These are phyloP conservation scores for Pyrus communis DNA, from an alignment of 306 rosid genomes.

Conservation along the genomic window DNA sequence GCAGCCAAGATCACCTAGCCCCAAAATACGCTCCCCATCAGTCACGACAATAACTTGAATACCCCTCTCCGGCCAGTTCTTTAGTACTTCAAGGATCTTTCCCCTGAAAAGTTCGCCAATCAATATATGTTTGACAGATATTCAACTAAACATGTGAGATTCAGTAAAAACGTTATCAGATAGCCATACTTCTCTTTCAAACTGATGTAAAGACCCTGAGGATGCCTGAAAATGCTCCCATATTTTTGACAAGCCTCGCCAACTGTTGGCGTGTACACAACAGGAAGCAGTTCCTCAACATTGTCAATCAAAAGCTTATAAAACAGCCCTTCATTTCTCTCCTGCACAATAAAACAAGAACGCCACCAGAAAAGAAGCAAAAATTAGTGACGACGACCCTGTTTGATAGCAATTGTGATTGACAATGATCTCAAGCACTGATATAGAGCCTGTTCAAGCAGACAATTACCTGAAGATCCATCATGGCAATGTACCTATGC, in stretches of 20 bases:
- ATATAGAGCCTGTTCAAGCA: not conserved
- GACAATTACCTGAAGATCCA: slow-evolving; percentile 86
- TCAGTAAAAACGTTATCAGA: not conserved
- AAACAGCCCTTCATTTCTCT: slow-evolving; percentile 88
- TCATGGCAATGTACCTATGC: slow-evolving; percentile 80
- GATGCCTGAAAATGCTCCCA: slow-evolving; percentile 82
- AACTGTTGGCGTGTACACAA: slow-evolving; percentile 93
- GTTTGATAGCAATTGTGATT: not conserved
- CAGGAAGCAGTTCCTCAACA: slow-evolving; percentile 90
- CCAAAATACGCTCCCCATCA: slow-evolving; percentile 95
- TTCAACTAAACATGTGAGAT: not conserved
- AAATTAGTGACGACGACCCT: not conserved
- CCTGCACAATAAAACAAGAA: slow-evolving; percentile 36
- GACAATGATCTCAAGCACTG: not conserved
- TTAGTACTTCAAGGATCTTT: slow-evolving; percentile 81
- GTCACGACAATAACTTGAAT: slow-evolving; percentile 95
- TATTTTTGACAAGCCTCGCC: slow-evolving; percentile 99
- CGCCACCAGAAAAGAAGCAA: slow-evolving; percentile 7
- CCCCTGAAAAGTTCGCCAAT: slow-evolving; percentile 51
- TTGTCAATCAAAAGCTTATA: slow-evolving; percentile 83
- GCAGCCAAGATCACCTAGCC: slow-evolving; percentile 98
- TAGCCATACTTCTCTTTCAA: slow-evolving; percentile 73
- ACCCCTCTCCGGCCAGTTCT: slow-evolving; percentile 84
- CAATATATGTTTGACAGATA: slow-evolving; percentile 18
- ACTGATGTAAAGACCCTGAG: slow-evolving; percentile 92